Percentiles rank a stretch among this genome's conserved stretches.
Evolutionary conservation across 352 stramenopile species (phyloP).

Genomic region (Saprolegnia diclina): DNA sequence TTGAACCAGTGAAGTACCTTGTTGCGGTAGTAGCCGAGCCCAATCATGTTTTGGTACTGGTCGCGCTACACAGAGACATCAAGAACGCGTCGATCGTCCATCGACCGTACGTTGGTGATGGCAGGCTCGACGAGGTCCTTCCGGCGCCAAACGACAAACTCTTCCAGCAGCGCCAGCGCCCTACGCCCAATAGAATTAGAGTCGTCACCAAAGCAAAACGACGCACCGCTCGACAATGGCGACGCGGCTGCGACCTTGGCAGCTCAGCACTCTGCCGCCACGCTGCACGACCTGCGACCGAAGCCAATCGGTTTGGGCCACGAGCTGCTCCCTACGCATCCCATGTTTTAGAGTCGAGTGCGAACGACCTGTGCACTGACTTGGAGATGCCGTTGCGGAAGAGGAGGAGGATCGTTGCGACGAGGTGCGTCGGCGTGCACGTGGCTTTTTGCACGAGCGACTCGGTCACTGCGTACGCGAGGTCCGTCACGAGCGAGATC

Average conservation of each 20-base stretch:
- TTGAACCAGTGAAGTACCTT: conserved; percentile 86
- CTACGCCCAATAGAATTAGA: conserved; percentile 11
- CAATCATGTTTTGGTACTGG: conserved; percentile 83
- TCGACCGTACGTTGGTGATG: conserved; percentile 51
- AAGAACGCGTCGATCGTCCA: conserved; percentile 11
- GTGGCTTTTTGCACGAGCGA: conserved; percentile 59
- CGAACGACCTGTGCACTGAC: conserved; percentile 15
- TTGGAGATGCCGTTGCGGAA: conserved; percentile 75
- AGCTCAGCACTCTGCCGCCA: conserved; percentile 62
- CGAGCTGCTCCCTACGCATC: conserved; percentile 36
- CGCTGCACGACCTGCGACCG: conserved; percentile 60
- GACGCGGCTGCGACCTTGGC: conserved; percentile 57
- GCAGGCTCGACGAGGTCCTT: conserved; percentile 76
- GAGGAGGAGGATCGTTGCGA: conserved; percentile 67
- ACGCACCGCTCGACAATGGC: conserved; percentile 47
- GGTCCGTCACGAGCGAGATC: conserved; percentile 47
- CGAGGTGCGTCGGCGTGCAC: conserved; percentile 66
- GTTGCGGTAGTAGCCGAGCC: conserved; percentile 82
- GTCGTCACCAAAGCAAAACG: conserved; percentile 4
- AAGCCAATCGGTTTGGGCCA: conserved; percentile 70
- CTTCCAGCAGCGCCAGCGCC: conserved; percentile 55
- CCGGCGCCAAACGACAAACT: conserved; percentile 61
- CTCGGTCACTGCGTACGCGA: conserved; percentile 73
- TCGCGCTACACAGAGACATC: conserved; percentile 45
- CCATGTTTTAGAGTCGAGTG: neutral